Evolutionary conservation across 2,329 filamentous ascomycete genomes (phyloP), one percentile per base, ranked within the genome.

Genomic region (Arthrobotrys musiformis): DNA sequence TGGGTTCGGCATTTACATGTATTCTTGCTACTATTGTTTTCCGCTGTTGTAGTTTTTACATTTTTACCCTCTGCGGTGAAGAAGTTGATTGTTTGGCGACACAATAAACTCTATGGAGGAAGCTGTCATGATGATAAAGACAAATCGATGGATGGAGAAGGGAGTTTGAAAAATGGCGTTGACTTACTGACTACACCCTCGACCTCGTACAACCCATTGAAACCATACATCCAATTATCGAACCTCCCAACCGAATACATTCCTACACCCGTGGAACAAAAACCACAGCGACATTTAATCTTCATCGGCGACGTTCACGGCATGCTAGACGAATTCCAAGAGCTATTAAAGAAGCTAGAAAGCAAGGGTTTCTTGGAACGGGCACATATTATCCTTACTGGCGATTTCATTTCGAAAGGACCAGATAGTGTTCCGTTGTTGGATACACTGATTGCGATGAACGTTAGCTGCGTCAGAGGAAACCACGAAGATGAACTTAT

Each of bases 281-380:
- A 58, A 3, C 56, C 68, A 1, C 48, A 84, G 22, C 89, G 87
- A 66, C 86, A 93, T 17, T 85, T 99, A 24, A 86, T 98, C 35
- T 86, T 98, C 77, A 86, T 98, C 35, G 94, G 95, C 67, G 95
- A 99, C 84, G 93, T 98, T 13, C 94, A 98, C 84, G 95, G 95
- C 58, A 95, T 95, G 85, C 79, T 30, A 54, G 24, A 24, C 4
- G 74, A 78, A 28, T 78, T 78, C 17, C 68, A 73, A 17, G 69
- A 73, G 11, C 24, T 78, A 19, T 30, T 78, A 26, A 58, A 60
- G 37, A 73, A 58, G 37, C 46, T 72, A 3, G 74, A 50, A 4
- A 61, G 42, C 17, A 68, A 73, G 26, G 62, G 74, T 8, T 63
- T 69, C 19, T 42, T 72, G 24, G 74, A 78, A 17, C 40, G 72